Evolutionary conservation across 2,329 filamentous ascomycete genomes (phyloP), one percentile per base, ranked within the genome.

Genomic region (Apiospora malaysiana): DNA sequence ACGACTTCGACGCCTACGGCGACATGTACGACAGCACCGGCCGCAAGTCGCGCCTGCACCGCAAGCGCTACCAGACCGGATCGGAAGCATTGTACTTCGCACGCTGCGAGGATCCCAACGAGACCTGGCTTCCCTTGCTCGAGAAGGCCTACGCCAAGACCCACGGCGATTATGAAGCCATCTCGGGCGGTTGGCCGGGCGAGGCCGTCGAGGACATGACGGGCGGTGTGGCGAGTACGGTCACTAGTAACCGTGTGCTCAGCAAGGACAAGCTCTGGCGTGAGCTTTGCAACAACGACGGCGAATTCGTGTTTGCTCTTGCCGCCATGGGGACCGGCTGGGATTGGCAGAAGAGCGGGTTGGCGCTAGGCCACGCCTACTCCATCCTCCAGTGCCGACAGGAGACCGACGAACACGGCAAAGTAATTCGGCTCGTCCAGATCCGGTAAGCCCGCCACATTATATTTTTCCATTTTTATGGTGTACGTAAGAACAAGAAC

Each of bases 121-220:
- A 93, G 79, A 94, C 91, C 0, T 94, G 92, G 92, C 83, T 94
- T 27, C 92, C 92, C 0, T 81, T 94, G 66, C 85, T 94, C 1
- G 92, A 93, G 75, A 94, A 94, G 78, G 92, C 92, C 7, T 93
- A 91, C 76, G 92, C 92, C n/a, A 94, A 94, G 78, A 89, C 90
- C 42, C 56, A 66, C 37, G 91, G 91, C 2, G 92, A 94, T 75
- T 94, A 92, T 72, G 86, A 85, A 37, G 85, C 91, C 1, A 90
- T 94, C 69, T 86, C 90, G 68, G 91, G 91, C 6, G 91, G 91
- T 0, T 92, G 89, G 77, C 86, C 90, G 4, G 90, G 85, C 23
- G 83, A 84, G 71, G 85, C 78, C 16, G 81, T 86, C 23, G 85
- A 86, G 65, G 81, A 88, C 76, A 80, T 87, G 70, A 86, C 82